These are phyloP conservation scores for Amphibolis antarctica DNA, from an alignment of 106 monocot genomes.

Conservation along the genomic window DNA sequence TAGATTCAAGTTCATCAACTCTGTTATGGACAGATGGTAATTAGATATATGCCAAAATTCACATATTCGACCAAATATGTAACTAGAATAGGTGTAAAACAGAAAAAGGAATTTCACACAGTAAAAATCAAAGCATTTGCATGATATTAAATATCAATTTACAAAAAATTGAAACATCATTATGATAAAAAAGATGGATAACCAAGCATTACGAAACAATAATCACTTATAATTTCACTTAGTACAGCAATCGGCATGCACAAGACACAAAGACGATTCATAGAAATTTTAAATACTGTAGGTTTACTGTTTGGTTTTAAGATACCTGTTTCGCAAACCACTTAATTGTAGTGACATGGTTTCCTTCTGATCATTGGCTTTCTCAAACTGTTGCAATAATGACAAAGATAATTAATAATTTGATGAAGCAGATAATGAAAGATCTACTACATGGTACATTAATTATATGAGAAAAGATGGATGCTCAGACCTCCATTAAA, in stretches of 20 bases:
- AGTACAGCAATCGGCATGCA: not conserved
- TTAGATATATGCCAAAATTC: not conserved
- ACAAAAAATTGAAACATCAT: not conserved
- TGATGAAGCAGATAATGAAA: not conserved
- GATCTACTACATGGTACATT: not conserved
- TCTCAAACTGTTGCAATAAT: conserved; percentile 45
- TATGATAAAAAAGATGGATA: not conserved
- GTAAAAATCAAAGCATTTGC: not conserved
- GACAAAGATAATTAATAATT: not conserved
- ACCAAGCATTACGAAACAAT: not conserved
- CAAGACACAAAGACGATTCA: not conserved
- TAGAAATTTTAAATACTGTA: too few relatives aligned
- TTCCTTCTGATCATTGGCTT: conserved; percentile 63
- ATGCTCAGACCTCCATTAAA: conserved; percentile 61
- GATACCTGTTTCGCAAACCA: conserved; percentile 6
- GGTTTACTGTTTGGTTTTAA: not conserved
- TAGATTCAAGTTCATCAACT: conserved; percentile 49
- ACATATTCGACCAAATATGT: not conserved
- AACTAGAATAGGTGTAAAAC: not conserved
- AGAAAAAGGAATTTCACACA: not conserved
- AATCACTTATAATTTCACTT: not conserved
- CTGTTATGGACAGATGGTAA: conserved; percentile 37
- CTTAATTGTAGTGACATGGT: conserved; percentile 35
- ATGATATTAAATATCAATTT: not conserved
- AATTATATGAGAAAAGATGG: not conserved